Evolutionary conservation across 139 green algal species (phyloP).

Genomic region (Nannochloris sp.): DNA sequence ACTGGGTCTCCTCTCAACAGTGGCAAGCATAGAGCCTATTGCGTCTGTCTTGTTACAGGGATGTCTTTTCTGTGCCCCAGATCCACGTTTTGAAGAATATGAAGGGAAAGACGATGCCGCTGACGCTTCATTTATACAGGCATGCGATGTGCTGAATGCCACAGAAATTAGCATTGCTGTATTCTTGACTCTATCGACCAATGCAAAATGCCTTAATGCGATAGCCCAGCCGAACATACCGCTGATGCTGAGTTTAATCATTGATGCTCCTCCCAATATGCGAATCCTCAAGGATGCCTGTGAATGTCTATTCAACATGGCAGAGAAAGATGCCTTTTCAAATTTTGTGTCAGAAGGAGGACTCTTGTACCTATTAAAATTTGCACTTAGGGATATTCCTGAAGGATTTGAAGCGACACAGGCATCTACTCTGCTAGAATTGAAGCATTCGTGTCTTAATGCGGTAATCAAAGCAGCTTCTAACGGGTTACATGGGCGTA

Average conservation of each 20-base stretch:
- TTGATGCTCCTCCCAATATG: too few relatives aligned
- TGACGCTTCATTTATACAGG: too few relatives aligned
- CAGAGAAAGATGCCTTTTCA: constrained; percentile 31
- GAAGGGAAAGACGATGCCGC: too few relatives aligned
- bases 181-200: constrained; percentile 42
- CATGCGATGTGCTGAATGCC: neutral
- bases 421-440: too few relatives aligned
- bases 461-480: too few relatives aligned
- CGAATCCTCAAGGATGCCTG: constrained; percentile 10
- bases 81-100: too few relatives aligned
- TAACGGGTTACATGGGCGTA: constrained; percentile 43
- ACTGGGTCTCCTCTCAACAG: constrained; percentile 59
- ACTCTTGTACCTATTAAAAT: constrained; percentile 59
- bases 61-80: too few relatives aligned
- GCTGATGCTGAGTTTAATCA: constrained; percentile 28
- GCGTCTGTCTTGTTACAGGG: constrained; percentile 41
- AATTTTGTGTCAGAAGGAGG: constrained; percentile 51
- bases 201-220: constrained; percentile 55
- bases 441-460: too few relatives aligned
- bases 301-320: constrained; percentile 44
- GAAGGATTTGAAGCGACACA: too few relatives aligned
- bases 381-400: constrained; percentile 41
- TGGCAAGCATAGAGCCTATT: constrained; percentile 59
- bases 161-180: constrained; percentile 35
- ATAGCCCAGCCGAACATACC: constrained; percentile 35